Base-by-base conservation (phyloP, 768 basidiomycete genomes). In the Tulasnella calospora region DNA sequence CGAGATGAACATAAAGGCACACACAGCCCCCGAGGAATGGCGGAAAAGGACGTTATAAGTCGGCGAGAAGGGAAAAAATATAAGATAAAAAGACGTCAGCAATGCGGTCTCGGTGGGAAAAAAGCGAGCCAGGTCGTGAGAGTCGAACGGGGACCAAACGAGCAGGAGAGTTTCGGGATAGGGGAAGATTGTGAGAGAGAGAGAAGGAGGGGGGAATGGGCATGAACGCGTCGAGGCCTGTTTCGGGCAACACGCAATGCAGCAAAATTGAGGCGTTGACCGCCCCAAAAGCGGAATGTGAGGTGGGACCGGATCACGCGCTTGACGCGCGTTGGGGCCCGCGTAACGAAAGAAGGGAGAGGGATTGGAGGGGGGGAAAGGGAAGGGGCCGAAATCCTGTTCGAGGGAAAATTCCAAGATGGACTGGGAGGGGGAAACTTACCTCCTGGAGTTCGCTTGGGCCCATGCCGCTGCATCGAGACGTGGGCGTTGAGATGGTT, bases 401-500 rank as follows among this genome's bases (percentile, higher is more conserved):
- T 61, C 61, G 61, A 67, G 61, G 61, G 61, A 67, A 41, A 47
- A 41, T 79, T 73, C 41, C 46, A 36, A 41, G 27, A 3, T 72
- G 36, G 71, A 78, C 70, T 70, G 19, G n/a, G 79, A 17, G 27
- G 19, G 79, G 38, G 57, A 51, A 47, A 33, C 93, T 85, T 82
- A 97, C 97, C 96, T 77, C 89, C 90, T 17, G 97, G 97, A 83
- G 90, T 92, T 77, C 96, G 89, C 86, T 97, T 98, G 21, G 87
- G 77, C 61, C 97, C 97, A 83, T 99, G 97, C 84, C 94, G 94
- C 84, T 98, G 97, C 94, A 98, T 98, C n/a, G 91, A 92, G 78
- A 98, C 95, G 84, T 99, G 97, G 40, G 96, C 95, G 83, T 99
- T 99, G 79, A 99, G 88, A 84, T 99, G 97, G 83, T 99, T 98